These are phyloP conservation scores for Alternaria alternata DNA, from an alignment of 2,329 filamentous ascomycete genomes.

Conservation along the genomic window DNA sequence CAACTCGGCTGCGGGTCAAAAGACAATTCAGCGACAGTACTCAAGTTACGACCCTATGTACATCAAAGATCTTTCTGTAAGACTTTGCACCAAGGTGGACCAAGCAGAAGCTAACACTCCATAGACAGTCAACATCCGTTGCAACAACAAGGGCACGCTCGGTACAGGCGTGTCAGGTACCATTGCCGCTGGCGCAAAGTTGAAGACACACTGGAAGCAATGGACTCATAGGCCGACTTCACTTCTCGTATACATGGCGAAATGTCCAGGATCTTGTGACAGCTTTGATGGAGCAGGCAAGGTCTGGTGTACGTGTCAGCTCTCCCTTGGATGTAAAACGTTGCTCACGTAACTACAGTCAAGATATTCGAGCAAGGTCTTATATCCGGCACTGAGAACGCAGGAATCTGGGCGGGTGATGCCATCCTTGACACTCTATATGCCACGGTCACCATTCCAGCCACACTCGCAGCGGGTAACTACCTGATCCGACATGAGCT, in stretches of 20 bases:
- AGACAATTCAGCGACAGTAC: slow-evolving; percentile 42
- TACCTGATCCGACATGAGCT: slow-evolving; percentile 67
- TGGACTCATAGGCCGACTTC: slow-evolving; percentile 66
- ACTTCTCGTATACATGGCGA: slow-evolving; percentile 63
- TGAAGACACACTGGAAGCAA: slow-evolving; percentile 63
- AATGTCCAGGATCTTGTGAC: slow-evolving; percentile 58
- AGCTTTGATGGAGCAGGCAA: slow-evolving; percentile 60
- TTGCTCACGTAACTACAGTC: slow-evolving; percentile 47
- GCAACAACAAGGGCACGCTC: slow-evolving; percentile 39
- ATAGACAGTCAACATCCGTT: slow-evolving; percentile 42
- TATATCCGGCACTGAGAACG: slow-evolving; percentile 55
- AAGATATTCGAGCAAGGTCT: slow-evolving; percentile 66
- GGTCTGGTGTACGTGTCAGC: slow-evolving; percentile 52
- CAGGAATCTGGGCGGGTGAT: slow-evolving; percentile 60
- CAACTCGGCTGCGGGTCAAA: slow-evolving; percentile 36
- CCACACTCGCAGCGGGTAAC: slow-evolving; percentile 58
- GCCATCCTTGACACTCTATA: slow-evolving; percentile 56
- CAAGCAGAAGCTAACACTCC: slow-evolving; percentile 3
- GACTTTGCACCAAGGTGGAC: not conserved
- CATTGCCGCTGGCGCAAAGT: slow-evolving; percentile 57
- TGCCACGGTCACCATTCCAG: slow-evolving; percentile 62
- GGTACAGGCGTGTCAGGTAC: slow-evolving; percentile 53
- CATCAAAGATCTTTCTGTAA: slow-evolving; percentile 37
- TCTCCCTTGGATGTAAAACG: not conserved
- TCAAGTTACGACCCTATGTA: slow-evolving; percentile 35